These are phyloP conservation scores for Rossbeevera mucosa DNA, from an alignment of 768 basidiomycete genomes.

Conservation along the genomic window DNA sequence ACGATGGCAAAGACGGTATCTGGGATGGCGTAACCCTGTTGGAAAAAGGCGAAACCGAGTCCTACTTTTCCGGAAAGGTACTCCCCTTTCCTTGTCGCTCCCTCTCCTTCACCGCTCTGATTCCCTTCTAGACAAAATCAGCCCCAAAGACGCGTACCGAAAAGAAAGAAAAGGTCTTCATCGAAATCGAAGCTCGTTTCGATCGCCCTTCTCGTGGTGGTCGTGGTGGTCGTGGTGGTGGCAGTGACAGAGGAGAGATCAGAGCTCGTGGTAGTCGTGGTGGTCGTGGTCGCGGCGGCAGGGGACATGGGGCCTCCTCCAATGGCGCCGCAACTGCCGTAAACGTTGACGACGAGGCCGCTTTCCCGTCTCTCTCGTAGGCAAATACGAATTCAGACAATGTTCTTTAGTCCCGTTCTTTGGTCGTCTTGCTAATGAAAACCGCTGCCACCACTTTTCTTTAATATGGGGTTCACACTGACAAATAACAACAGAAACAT, in stretches of 20 bases:
- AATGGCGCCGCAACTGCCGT: constrained; percentile 38
- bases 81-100: constrained; percentile 13
- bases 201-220: constrained; percentile 74
- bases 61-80: constrained; percentile 92
- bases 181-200: constrained; percentile 90
- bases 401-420: constrained; percentile 3
- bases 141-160: constrained; percentile 64
- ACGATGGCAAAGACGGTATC: constrained; percentile 69
- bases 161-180: constrained; percentile 87
- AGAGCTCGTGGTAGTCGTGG: constrained; percentile 38
- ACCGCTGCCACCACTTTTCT: constrained; percentile 1
- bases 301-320: constrained; percentile 41
- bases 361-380: constrained; percentile 84
- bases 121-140: constrained; percentile 50
- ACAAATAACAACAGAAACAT: constrained; percentile 1
- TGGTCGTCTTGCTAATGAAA: constrained; percentile 9
- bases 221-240: constrained; percentile 39
- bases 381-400: constrained; percentile 10
- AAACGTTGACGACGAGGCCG: constrained; percentile 77
- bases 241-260: constrained; percentile 45
- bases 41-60: constrained; percentile 59
- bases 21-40: constrained; percentile 71
- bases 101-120: neutral
- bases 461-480: too few relatives aligned
- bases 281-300: constrained; percentile 39